Base-by-base conservation (phyloP, 768 basidiomycete genomes). In the Hypsizygus marmoreus region DNA sequence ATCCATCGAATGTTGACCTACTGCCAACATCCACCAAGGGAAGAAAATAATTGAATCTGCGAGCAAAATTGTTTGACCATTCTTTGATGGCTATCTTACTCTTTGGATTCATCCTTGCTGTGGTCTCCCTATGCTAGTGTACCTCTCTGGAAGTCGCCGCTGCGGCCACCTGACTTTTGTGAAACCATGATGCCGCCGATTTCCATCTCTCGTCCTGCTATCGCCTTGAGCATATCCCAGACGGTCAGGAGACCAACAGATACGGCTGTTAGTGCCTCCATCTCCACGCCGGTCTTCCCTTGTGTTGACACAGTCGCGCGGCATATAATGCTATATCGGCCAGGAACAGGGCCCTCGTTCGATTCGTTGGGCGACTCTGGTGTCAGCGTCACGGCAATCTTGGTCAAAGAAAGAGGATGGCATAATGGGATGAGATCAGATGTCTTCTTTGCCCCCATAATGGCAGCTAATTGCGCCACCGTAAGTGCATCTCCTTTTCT, bases 151-250 rank as follows among this genome's bases (percentile, higher is more conserved):
- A 91, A 94, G 65, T 85, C 80, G 10, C 83, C 87, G 56, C 83
- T 85, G 63, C 73, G 74, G 13, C 91, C 92, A 10, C 91, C 92
- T 22, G 75, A 70, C 64, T 94, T 94, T 24, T 68, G 64, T 1
- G 71, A 68, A 3, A 92, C 85, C 51, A 76, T 66, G 28, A 92
- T 77, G 17, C 81, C 77, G 14, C 80, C 72, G 26, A 97, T 89
- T 47, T 79, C 68, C 89, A 95, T 93, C 46, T 90, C 87, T 60
- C 79, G 78, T n/a, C 91, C 93, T 1, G 88, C 91, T 2, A 91
- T 84, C 4, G 87, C 86, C 67, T 95, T 94, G 23, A 94, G 76
- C 92, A 95, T 94, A 60, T 93, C 91, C 88, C 91, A 95, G 11
- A 94, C 82, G 1, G 90, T 91, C 43, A 95, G 69, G 24, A 90